Percentiles rank a stretch among this genome's conserved stretches.
Evolutionary conservation across 306 rosid genomes (phyloP).

Genomic region (Trichosanthes cucumerina): DNA sequence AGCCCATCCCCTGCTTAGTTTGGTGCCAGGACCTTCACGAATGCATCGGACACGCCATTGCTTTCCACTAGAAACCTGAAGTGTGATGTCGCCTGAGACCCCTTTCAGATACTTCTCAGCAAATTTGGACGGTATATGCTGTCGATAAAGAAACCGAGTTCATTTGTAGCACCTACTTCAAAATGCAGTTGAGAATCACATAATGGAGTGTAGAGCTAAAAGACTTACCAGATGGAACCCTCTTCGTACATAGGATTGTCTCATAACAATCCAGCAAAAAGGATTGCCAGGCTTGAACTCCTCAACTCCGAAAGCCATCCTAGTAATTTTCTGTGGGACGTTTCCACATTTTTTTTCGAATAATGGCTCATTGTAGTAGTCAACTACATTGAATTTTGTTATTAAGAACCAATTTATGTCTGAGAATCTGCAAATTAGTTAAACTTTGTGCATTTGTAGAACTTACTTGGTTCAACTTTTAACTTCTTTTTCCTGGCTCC

Average conservation of each 20-base stretch:
- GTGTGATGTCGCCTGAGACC: conserved; percentile 84
- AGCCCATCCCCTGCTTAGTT: conserved; percentile 94
- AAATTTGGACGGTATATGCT: conserved; percentile 96
- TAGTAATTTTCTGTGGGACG: conserved; percentile 84
- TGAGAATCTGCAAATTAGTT: conserved; percentile 8
- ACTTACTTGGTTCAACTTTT: conserved; percentile 49
- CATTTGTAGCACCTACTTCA: conserved; percentile 4
- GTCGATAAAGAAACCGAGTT: conserved; percentile 13
- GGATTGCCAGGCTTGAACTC: conserved; percentile 78
- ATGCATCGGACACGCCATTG: conserved; percentile 94
- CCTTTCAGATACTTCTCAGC: conserved; percentile 82
- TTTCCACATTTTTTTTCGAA: conserved; percentile 44
- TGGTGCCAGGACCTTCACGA: conserved; percentile 75
- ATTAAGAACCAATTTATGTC: conserved; percentile 1
- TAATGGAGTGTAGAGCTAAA: conserved; percentile 8
- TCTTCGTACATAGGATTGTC: conserved; percentile 86
- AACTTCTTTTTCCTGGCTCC: conserved; percentile 45
- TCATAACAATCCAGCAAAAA: conserved; percentile 82
- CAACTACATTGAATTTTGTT: conserved; percentile 41
- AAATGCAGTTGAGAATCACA: not conserved
- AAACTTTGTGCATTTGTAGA: conserved; percentile 10
- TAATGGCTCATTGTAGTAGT: conserved; percentile 35
- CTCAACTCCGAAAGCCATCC: conserved; percentile 63
- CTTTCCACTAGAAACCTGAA: conserved; percentile 59
- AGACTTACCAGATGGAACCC: conserved; percentile 90